These are phyloP conservation scores for Funneliformis mosseae DNA, from an alignment of 192 early-diverging fungal genomes.

Conservation along the genomic window DNA sequence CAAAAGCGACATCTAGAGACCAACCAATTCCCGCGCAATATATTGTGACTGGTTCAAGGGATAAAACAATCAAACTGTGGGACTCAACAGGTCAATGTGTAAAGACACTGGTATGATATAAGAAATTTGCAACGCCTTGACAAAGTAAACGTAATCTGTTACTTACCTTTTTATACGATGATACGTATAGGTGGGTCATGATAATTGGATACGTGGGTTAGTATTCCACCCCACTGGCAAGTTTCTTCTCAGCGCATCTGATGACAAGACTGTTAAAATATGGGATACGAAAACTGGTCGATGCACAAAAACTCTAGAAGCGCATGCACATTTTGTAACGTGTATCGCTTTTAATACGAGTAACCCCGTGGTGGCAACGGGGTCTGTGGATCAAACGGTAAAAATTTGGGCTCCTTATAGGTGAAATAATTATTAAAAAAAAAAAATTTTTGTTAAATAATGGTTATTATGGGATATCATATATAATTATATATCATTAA, in stretches of 20 bases:
- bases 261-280: constrained; percentile 88
- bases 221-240: constrained; percentile 84
- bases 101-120: constrained; percentile 68
- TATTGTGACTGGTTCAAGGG: constrained; percentile 82
- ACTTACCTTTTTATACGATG: neutral
- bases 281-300: constrained; percentile 89
- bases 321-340: constrained; percentile 88
- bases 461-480: neutral
- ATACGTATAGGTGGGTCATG: constrained; percentile 72
- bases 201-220: constrained; percentile 91
- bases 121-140: neutral
- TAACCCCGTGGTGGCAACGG: constrained; percentile 79
- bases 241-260: constrained; percentile 78
- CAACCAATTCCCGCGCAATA: constrained; percentile 65
- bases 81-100: constrained; percentile 70
- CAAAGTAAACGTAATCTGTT: neutral
- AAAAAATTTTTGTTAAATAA: neutral
- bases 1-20: constrained; percentile 45
- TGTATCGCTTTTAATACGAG: constrained; percentile 72
- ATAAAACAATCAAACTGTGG: constrained; percentile 92
- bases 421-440: constrained; percentile 19
- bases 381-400: constrained; percentile 78
- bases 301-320: constrained; percentile 81
- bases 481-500: constrained; percentile 1
- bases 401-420: constrained; percentile 63